A percentile compares a stretch with the other conserved stretches of the same genome.
Conservation (phyloP, 1,139 yeast species). For the Yamadazyma dendronema region DNA sequence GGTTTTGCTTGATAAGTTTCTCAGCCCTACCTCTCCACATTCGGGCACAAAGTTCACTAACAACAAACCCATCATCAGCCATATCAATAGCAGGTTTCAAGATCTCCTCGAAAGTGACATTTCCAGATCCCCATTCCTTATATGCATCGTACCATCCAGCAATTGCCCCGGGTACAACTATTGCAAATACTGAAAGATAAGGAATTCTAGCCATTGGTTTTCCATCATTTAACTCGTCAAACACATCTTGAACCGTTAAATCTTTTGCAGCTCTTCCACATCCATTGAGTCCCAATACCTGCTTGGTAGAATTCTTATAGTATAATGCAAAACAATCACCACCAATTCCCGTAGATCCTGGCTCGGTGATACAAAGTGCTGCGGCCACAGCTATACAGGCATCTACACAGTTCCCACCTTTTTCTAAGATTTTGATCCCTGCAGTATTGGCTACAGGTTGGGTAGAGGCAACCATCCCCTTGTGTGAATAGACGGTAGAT, state of each 20-base stretch:
- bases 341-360: conserved; percentile 78
- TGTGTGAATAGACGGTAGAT: conserved; percentile 72
- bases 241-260: conserved; percentile 49
- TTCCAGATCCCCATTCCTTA: conserved; percentile 72
- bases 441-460: conserved; percentile 80
- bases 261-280: conserved; percentile 68
- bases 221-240: conserved; percentile 39
- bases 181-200: conserved; percentile 46
- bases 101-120: conserved; percentile 56
- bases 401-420: conserved; percentile 79
- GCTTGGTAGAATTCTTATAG: conserved; percentile 48
- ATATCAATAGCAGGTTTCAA: conserved; percentile 69
- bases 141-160: conserved; percentile 44
- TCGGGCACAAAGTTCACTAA: conserved; percentile 55
- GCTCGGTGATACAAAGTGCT: conserved; percentile 69
- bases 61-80: conserved; percentile 67
- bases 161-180: conserved; percentile 20
- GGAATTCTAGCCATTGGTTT: conserved; percentile 43
- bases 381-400: conserved; percentile 84
- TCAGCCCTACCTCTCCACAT: conserved; percentile 47
- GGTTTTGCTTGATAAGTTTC: conserved; percentile 40
- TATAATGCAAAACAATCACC: conserved; percentile 77
- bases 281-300: conserved; percentile 70
- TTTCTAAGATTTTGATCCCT: conserved; percentile 60
- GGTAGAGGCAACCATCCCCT: conserved; percentile 72